Evolutionary conservation across 352 stramenopile genomes (phyloP).

Genomic region (Pythium monospermum): DNA sequence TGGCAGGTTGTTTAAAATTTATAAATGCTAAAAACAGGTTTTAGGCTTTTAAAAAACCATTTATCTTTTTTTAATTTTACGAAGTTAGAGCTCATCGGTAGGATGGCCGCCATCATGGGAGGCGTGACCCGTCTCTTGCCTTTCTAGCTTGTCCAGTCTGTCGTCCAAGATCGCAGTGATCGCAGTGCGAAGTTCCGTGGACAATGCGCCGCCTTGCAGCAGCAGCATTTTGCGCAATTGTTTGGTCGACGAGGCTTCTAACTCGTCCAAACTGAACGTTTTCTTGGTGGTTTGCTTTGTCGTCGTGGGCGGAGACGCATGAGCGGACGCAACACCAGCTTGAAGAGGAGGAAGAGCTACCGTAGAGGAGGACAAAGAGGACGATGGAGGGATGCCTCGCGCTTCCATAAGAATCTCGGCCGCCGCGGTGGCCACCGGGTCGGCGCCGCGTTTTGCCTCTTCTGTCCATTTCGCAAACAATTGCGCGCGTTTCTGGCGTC

Average conservation of each 20-base stretch:
- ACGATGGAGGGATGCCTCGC: slow-evolving; percentile 1
- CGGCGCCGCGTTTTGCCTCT: slow-evolving; percentile 11
- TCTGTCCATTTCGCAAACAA: slow-evolving; percentile 48
- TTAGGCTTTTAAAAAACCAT: too few relatives aligned
- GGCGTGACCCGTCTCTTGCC: slow-evolving; percentile 13
- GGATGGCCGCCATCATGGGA: too few relatives aligned
- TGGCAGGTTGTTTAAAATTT: slow-evolving; percentile 53
- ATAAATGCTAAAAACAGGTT: neutral
- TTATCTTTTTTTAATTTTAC: too few relatives aligned
- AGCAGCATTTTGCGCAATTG: slow-evolving; percentile 43
- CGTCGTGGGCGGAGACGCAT: too few relatives aligned
- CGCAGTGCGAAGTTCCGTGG: slow-evolving; percentile 28
- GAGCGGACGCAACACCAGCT: too few relatives aligned
- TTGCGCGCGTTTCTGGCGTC: slow-evolving; percentile 27
- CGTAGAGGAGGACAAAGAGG: neutral
- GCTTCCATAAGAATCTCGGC: slow-evolving; percentile 14
- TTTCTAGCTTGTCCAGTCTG: slow-evolving; percentile 35
- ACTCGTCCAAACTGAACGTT: slow-evolving; percentile 36
- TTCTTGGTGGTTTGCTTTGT: slow-evolving; percentile 20
- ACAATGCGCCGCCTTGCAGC: slow-evolving; percentile 22
- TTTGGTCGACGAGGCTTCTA: slow-evolving; percentile 41
- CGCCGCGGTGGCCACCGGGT: slow-evolving; percentile 8
- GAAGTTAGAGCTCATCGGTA: too few relatives aligned
- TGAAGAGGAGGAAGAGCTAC: too few relatives aligned
- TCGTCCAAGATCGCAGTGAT: slow-evolving; percentile 48